phyloP scores from a whole-genome alignment of 352 stramenopile genomes.

The Phytopythium montanum region DNA sequence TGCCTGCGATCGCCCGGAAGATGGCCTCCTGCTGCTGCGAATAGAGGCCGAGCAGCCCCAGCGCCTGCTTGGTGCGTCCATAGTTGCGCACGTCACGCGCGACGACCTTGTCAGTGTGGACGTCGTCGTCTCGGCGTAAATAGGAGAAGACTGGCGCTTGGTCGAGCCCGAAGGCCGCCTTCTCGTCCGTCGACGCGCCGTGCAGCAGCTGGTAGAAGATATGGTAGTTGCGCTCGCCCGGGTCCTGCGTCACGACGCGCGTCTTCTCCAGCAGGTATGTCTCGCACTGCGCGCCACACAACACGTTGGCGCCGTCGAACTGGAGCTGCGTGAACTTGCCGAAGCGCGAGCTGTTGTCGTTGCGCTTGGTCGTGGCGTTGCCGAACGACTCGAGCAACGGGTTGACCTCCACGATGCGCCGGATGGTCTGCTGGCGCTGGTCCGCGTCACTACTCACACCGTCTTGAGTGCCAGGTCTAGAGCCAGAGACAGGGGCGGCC shows the following conservation, averaged over 20 bases:
- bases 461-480: too few relatives aligned
- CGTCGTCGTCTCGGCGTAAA: slow-evolving; percentile 26
- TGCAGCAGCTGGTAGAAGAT: slow-evolving; percentile 94
- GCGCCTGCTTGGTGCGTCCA: slow-evolving; percentile 52
- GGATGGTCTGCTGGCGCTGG: slow-evolving; percentile 69
- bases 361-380: slow-evolving; percentile 96
- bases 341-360: slow-evolving; percentile 96
- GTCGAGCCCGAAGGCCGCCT: slow-evolving; percentile 39
- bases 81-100: slow-evolving; percentile 48
- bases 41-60: slow-evolving; percentile 55
- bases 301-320: slow-evolving; percentile 78
- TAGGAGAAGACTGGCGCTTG: slow-evolving; percentile 42
- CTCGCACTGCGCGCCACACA: slow-evolving; percentile 89
- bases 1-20: slow-evolving; percentile 63
- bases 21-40: slow-evolving; percentile 51
- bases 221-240: slow-evolving; percentile 93
- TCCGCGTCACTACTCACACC: slow-evolving; percentile 23
- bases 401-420: slow-evolving; percentile 95
- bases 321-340: slow-evolving; percentile 97
- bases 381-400: slow-evolving; percentile 98
- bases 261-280: slow-evolving; percentile 97
- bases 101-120: slow-evolving; percentile 13
- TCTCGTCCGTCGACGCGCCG: slow-evolving; percentile 32
- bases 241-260: slow-evolving; percentile 90
- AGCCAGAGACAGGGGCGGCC: slow-evolving; percentile 13